Conservation (phyloP, 176 grass and related monocot species). For the Raddia distichophylla region DNA sequence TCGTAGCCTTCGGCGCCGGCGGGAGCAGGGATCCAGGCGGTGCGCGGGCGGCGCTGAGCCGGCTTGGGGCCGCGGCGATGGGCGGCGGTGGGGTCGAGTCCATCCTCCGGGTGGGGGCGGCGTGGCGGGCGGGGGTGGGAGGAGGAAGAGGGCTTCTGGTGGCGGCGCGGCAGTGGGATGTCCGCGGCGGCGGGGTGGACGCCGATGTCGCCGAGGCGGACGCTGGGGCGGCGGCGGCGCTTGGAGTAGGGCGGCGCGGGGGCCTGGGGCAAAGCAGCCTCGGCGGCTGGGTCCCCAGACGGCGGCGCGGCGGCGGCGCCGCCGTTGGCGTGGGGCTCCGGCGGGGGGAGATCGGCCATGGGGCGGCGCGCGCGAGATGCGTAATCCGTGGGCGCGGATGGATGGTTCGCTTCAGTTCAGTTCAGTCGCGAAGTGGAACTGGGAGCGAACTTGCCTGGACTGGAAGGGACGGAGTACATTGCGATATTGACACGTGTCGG, state of each 20-base stretch:
- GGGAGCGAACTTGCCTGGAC: constrained; percentile 1
- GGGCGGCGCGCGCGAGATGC: constrained; percentile 47
- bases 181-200: constrained; percentile 49
- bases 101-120: constrained; percentile 50
- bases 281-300: not conserved
- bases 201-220: constrained; percentile 90
- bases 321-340: constrained; percentile 50
- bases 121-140: constrained; percentile 42
- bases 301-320: not conserved
- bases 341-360: constrained; percentile 67
- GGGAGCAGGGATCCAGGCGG: constrained; percentile 34
- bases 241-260: constrained; percentile 55
- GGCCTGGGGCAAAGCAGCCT: not conserved
- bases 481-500: not conserved
- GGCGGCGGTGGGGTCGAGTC: constrained; percentile 26
- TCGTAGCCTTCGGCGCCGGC: constrained; percentile 27
- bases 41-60: constrained; percentile 39
- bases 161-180: constrained; percentile 51
- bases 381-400: constrained; percentile 43
- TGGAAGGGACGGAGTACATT: not conserved
- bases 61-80: constrained; percentile 42
- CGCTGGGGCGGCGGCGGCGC: constrained; percentile 87
- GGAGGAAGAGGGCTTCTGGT: constrained; percentile 44
- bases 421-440: not conserved
- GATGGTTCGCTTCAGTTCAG: not conserved